Conservation (phyloP, 768 basidiomycete species). For the Mycena leptocephala region DNA sequence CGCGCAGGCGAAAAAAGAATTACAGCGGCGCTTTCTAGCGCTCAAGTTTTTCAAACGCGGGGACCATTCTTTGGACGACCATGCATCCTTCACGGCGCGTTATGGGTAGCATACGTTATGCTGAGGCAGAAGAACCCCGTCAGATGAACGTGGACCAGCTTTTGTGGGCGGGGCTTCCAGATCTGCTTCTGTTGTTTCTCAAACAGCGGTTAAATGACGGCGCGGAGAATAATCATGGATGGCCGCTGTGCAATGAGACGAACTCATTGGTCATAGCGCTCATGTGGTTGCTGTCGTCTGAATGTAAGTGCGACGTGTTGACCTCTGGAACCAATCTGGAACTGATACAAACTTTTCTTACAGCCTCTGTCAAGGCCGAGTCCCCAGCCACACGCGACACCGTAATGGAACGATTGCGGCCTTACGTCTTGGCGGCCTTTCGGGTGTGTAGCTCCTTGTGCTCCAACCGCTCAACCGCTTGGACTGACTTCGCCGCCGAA, state of each 20-base stretch:
- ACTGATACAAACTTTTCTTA: constrained; percentile 43
- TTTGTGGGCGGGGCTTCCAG: constrained; percentile 58
- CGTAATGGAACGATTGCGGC: constrained; percentile 28
- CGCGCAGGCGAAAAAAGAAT: constrained; percentile 59
- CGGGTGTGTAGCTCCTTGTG: constrained; percentile 19
- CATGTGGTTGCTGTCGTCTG: constrained; percentile 64
- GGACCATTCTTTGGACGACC: constrained; percentile 44
- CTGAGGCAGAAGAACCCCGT: constrained; percentile 67
- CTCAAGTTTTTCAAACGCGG: constrained; percentile 63
- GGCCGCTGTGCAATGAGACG: constrained; percentile 64
- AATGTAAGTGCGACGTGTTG: constrained; percentile 52
- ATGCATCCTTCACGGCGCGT: constrained; percentile 55
- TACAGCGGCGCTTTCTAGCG: constrained; percentile 60
- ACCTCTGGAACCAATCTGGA: constrained; percentile 26
- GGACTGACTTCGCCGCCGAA: background rate
- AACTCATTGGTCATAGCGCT: constrained; percentile 65
- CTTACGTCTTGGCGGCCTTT: constrained; percentile 38
- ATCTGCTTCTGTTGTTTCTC: constrained; percentile 60
- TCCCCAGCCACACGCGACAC: constrained; percentile 29
- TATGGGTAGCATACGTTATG: constrained; percentile 73
- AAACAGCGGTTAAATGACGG: constrained; percentile 16
- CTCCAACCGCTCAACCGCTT: background rate
- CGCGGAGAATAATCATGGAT: constrained; percentile 55
- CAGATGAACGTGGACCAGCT: constrained; percentile 66
- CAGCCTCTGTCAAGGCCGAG: constrained; percentile 30